A percentile compares a stretch with the other conserved stretches of the same genome.
Evolutionary conservation across 148 eudicot genomes (phyloP).

Genomic region (Linanthus parryae): DNA sequence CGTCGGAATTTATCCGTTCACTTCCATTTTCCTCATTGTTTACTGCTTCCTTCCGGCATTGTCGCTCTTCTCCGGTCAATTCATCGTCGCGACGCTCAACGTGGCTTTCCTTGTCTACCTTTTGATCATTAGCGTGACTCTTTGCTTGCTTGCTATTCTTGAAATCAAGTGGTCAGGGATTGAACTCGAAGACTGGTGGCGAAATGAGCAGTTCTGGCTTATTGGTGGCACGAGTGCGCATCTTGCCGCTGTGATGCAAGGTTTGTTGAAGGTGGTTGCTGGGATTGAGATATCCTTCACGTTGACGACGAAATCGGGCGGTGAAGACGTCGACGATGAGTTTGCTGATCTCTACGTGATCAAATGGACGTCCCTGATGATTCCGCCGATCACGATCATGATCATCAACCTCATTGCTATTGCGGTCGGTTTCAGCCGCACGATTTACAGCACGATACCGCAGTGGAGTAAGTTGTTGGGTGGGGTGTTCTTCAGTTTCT

Average conservation of each 20-base stretch:
- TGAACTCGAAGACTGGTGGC: constrained; percentile 80
- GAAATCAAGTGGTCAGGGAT: constrained; percentile 93
- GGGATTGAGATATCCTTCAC: constrained; percentile 92
- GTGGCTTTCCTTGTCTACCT: constrained; percentile 71
- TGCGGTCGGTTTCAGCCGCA: constrained; percentile 73
- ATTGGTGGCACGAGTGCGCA: constrained; percentile 96
- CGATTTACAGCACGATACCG: constrained; percentile 68
- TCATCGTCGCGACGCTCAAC: constrained; percentile 67
- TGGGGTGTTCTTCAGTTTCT: constrained; percentile 87
- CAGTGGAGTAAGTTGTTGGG: constrained; percentile 82
- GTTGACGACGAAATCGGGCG: constrained; percentile 62
- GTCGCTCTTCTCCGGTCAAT: constrained; percentile 83
- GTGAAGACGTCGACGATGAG: constrained; percentile 67
- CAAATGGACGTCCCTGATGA: constrained; percentile 83
- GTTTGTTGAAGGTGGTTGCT: constrained; percentile 67
- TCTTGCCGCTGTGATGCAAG: constrained; percentile 82
- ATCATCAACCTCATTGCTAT: constrained; percentile 67
- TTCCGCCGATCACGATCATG: constrained; percentile 79
- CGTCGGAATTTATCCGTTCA: constrained; percentile 85
- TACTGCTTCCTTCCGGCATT: constrained; percentile 90
- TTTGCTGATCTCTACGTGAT: constrained; percentile 65
- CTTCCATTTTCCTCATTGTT: constrained; percentile 77
- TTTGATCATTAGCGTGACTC: constrained; percentile 51
- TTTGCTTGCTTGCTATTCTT: constrained; percentile 56
- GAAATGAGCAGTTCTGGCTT: constrained; percentile 89